Percentiles rank a stretch among this genome's conserved stretches.
These are phyloP conservation scores for Xylaria sp. DNA, from an alignment of 2,329 filamentous ascomycete genomes.

Conservation along the genomic window DNA sequence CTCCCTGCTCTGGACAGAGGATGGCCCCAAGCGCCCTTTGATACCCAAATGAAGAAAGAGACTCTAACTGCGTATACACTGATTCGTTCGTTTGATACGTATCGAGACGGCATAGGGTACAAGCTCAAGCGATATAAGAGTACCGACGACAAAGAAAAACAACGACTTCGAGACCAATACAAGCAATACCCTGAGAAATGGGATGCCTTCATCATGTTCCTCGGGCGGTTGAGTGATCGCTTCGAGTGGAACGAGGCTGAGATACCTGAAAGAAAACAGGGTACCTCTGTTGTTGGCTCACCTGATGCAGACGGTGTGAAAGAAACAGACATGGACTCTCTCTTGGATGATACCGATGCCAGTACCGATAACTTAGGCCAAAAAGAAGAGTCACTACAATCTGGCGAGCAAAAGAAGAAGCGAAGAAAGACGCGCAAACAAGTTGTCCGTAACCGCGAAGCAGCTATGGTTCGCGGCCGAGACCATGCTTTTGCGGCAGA, in stretches of 20 bases:
- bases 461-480: constrained; percentile 64
- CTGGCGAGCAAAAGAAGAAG: constrained; percentile 55
- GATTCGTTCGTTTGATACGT: constrained; percentile 43
- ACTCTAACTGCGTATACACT: constrained; percentile 37
- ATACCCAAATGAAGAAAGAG: constrained; percentile 31
- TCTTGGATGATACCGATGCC: constrained; percentile 24
- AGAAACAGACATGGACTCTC: constrained; percentile 5
- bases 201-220: constrained; percentile 38
- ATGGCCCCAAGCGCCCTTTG: constrained; percentile 35
- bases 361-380: constrained; percentile 29
- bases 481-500: constrained; percentile 64
- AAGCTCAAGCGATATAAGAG: constrained; percentile 37
- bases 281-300: not conserved
- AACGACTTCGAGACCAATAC: constrained; percentile 29
- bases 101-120: constrained; percentile 28
- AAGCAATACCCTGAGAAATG: constrained; percentile 25
- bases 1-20: constrained; percentile 34
- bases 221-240: constrained; percentile 42
- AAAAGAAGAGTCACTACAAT: constrained; percentile 49
- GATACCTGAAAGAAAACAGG: not conserved
- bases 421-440: constrained; percentile 56
- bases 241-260: constrained; percentile 41
- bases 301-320: constrained; percentile 13
- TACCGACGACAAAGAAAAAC: constrained; percentile 31
- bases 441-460: constrained; percentile 60